Evolutionary conservation across 2,329 filamentous ascomycete genomes (phyloP), one percentile per base, ranked within the genome.

Genomic region (Pseudogymnoascus verrucosus): DNA sequence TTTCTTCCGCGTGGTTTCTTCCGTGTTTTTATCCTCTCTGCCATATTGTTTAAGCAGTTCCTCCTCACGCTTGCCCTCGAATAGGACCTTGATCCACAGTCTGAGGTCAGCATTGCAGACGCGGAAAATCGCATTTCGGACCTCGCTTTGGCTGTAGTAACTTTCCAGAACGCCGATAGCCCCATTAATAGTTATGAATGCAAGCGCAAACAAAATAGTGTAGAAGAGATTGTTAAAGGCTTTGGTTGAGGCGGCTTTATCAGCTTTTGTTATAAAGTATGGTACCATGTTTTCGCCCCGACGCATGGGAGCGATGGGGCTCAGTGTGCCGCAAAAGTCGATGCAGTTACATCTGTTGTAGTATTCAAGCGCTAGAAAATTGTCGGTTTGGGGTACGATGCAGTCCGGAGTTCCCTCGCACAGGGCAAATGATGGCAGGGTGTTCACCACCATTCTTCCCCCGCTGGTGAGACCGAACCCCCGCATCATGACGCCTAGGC

Each of bases 51-150:
- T 21, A 4, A 65, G 26, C 10, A 51, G 12, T 8, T 36, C 19
- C 6, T 37, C 37, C 60, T 64, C 39, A 7, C 63, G 63, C n/a
- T 64, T 21, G 7, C 63, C 64, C 61, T 64, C 60, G 10, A 65
- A 65, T 12, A 64, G 3, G 5, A 62, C 39, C 16, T 51, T 60
- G 37, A 65, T 40, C 59, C 62, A 64, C 6, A 59, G 14, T 21
- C 63, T 51, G 10, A 40, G 16, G 23, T 65, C 63, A 14, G 63
- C 16, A 42, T 64, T 65, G 16, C 34, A 60, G 14, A 62, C 19
- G 3, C 59, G 59, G 51, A 65, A 65, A 23, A 65, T 64, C 2
- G 36, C 60, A 47, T 65, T 64, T 2, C 62, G 64, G 16, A 62
- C 60, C 36, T 65, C 62, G 11, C 60, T 61, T 36, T 64, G 63